A percentile compares a stretch with the other conserved stretches of the same genome.
Evolutionary conservation across 2,329 filamentous ascomycete genomes (phyloP).

Genomic region (Colletotrichum musae): DNA sequence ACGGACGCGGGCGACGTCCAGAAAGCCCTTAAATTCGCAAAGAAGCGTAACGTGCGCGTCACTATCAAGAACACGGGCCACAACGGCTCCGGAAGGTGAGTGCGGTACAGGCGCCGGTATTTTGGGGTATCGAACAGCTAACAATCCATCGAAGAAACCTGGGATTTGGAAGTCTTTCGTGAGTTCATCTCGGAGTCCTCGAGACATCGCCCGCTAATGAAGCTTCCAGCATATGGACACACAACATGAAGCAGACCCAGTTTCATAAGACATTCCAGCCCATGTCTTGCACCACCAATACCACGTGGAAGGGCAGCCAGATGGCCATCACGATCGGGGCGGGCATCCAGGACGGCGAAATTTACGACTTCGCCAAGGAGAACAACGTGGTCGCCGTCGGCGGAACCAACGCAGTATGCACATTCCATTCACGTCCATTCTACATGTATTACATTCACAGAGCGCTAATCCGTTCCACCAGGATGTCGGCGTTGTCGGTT

Average conservation of each 20-base stretch:
- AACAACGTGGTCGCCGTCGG: slow-evolving; percentile 54
- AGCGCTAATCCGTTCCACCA: slow-evolving; percentile 46
- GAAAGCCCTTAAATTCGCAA: slow-evolving; percentile 53
- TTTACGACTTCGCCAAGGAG: neutral
- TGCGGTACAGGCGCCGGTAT: too few species aligned
- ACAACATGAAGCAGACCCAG: slow-evolving; percentile 51
- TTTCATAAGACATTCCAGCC: neutral
- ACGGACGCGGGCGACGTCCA: slow-evolving; percentile 40
- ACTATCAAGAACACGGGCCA: slow-evolving; percentile 52
- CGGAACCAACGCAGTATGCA: slow-evolving; percentile 46
- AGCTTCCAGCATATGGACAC: slow-evolving; percentile 52
- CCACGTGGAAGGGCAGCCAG: slow-evolving; percentile 16
- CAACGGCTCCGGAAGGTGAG: slow-evolving; percentile 33
- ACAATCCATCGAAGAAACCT: neutral
- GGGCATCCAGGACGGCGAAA: slow-evolving; percentile 27
- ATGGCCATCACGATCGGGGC: slow-evolving; percentile 45
- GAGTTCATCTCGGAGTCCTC: neutral
- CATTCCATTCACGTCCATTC: neutral
- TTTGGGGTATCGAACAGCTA: neutral
- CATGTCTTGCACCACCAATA: neutral
- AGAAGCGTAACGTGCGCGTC: slow-evolving; percentile 53
- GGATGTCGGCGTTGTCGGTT: slow-evolving; percentile 70
- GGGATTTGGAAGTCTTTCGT: slow-evolving; percentile 4
- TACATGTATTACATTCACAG: neutral
- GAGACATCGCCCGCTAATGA: slow-evolving; percentile 40